Percentiles rank a stretch among this genome's conserved stretches.
These are phyloP conservation scores for Drechslera avenae DNA, from an alignment of 2,329 filamentous ascomycete species.

Conservation along the genomic window DNA sequence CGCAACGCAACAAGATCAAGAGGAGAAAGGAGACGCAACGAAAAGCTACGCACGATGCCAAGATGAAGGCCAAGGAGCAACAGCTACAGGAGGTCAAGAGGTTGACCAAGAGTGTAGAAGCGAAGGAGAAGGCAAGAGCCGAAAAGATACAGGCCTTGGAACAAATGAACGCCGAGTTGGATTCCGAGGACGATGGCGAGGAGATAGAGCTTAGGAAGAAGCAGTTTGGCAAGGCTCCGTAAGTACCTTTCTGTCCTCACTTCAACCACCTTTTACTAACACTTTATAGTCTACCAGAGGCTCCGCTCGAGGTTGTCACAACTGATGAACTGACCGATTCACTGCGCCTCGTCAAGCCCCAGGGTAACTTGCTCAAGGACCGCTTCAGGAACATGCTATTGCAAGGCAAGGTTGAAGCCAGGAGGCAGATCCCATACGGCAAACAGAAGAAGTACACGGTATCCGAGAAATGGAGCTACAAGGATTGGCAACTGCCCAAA, in stretches of 20 bases:
- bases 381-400: slow-evolving; percentile 88
- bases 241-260: slow-evolving; percentile 22
- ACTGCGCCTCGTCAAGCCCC: slow-evolving; percentile 69
- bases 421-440: slow-evolving; percentile 76
- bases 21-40: slow-evolving; percentile 86
- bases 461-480: slow-evolving; percentile 97
- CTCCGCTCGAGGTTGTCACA: slow-evolving; percentile 56
- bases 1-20: slow-evolving; percentile 86
- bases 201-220: slow-evolving; percentile 65
- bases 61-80: slow-evolving; percentile 72
- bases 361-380: slow-evolving; percentile 93
- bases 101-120: slow-evolving; percentile 67
- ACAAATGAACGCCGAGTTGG: slow-evolving; percentile 30
- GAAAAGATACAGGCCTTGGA: slow-evolving; percentile 32
- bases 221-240: slow-evolving; percentile 70
- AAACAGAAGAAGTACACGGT: slow-evolving; percentile 81
- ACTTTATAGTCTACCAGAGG: slow-evolving; percentile 68
- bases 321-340: slow-evolving; percentile 58
- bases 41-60: slow-evolving; percentile 73
- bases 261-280: slow-evolving; percentile 13
- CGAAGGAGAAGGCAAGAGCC: slow-evolving; percentile 59
- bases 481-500: slow-evolving; percentile 74
- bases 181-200: slow-evolving; percentile 44
- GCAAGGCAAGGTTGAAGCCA: slow-evolving; percentile 84
- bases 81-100: slow-evolving; percentile 75